Conservation (phyloP, 2,329 filamentous ascomycete genomes). For the Pestalotiopsis sp. region DNA sequence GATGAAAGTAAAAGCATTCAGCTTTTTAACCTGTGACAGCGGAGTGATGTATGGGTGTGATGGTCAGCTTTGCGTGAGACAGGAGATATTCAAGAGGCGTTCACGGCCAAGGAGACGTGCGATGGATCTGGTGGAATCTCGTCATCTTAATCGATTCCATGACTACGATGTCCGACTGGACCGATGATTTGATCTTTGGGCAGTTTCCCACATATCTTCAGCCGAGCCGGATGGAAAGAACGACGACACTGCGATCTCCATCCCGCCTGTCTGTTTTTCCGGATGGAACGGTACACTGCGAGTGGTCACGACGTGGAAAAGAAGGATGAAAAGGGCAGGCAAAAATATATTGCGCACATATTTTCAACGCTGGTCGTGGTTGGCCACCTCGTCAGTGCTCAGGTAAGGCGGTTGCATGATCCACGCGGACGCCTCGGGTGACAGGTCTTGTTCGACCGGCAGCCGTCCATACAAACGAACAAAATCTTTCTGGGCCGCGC, state of each 20-base stretch:
- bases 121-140: no score
- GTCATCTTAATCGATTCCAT: no score
- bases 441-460: neutral
- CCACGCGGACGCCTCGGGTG: conserved; percentile 6
- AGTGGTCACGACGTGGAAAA: neutral
- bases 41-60: neutral
- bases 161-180: no score
- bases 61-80: neutral
- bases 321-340: neutral
- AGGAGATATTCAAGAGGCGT: neutral
- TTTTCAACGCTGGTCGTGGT: neutral
- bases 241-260: no score
- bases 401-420: conserved; percentile 10
- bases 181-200: no score
- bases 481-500: neutral
- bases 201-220: no score
- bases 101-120: no score
- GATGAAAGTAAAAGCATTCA: neutral
- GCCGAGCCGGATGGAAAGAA: no score
- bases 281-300: no score
- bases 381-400: neutral
- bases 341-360: neutral
- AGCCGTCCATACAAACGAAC: neutral
- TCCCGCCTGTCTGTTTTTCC: no score
- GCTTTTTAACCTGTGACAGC: neutral